A percentile compares a stretch with the other conserved stretches of the same genome.
Conservation (phyloP, 1,284 basidiomycete genomes). For the Malassezia obtusa region DNA sequence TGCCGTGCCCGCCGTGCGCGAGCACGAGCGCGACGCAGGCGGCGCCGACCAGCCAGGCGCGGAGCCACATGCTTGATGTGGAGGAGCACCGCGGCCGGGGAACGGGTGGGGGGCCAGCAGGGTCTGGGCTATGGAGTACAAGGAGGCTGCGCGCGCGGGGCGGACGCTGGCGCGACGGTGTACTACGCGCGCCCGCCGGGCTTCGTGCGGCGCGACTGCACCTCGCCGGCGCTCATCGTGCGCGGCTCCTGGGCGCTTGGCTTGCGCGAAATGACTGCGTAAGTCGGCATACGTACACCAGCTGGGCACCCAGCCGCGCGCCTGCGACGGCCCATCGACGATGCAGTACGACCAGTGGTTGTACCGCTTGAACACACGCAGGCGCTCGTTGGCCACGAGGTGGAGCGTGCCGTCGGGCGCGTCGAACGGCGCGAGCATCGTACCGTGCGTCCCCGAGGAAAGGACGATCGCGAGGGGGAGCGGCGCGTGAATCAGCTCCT, state of each 20-base stretch:
- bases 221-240: not conserved
- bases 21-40: not conserved
- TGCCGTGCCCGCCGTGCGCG: conserved; percentile 33
- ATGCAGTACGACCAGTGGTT: conserved; percentile 81
- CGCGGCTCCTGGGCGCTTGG: not conserved
- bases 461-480: conserved; percentile 79
- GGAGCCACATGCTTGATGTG: not conserved
- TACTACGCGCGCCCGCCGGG: not conserved
- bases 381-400: conserved; percentile 69
- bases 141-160: too few relatives aligned
- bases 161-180: too few relatives aligned
- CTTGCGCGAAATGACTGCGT: conserved; percentile 2
- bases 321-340: conserved; percentile 32
- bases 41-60: not conserved
- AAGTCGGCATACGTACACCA: conserved; percentile 26
- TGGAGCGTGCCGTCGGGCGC: conserved; percentile 73
- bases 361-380: conserved; percentile 88
- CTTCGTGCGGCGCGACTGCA: not conserved
- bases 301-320: conserved; percentile 43
- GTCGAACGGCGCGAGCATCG: conserved; percentile 88
- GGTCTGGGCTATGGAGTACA: too few relatives aligned
- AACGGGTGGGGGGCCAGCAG: too few relatives aligned
- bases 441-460: conserved; percentile 82
- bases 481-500: conserved; percentile 51
- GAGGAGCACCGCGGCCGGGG: not conserved